These are phyloP conservation scores for Ogataea allantospora DNA, from an alignment of 805 yeast species.

Conservation along the genomic window DNA sequence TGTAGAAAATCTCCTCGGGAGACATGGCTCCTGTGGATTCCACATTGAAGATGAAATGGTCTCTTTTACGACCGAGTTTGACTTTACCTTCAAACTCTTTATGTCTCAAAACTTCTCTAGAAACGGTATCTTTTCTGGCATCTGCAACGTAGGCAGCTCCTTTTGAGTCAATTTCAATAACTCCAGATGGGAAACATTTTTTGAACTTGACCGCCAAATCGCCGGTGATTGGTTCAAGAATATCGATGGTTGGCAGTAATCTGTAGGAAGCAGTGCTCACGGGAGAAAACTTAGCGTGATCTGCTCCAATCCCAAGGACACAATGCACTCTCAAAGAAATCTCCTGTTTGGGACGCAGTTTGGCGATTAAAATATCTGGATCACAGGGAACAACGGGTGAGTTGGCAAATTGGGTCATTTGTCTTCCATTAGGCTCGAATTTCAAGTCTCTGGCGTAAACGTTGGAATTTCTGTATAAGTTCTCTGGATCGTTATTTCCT, in stretches of 20 bases:
- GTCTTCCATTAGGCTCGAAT: conserved; percentile 91
- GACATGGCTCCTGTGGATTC: conserved; percentile 97
- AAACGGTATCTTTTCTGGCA: conserved; percentile 93
- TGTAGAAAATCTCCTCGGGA: conserved; percentile 93
- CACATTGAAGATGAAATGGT: conserved; percentile 90
- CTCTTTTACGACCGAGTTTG: conserved; percentile 85
- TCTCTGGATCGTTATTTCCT: conserved; percentile 76
- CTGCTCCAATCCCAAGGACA: conserved; percentile 85
- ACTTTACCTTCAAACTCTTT: conserved; percentile 87
- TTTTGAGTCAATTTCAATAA: conserved; percentile 65
- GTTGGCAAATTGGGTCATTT: conserved; percentile 64
- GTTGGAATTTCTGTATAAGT: conserved; percentile 76
- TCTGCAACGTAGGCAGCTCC: conserved; percentile 81
- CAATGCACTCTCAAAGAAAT: conserved; percentile 88
- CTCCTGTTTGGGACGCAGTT: conserved; percentile 96
- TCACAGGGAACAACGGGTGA: conserved; percentile 74
- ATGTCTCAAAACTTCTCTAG: conserved; percentile 94
- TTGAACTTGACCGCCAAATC: conserved; percentile 75
- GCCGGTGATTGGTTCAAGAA: conserved; percentile 71
- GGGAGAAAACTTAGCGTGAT: conserved; percentile 97
- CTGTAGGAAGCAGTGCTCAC: conserved; percentile 96
- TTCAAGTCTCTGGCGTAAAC: conserved; percentile 88
- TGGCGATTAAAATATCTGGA: conserved; percentile 87
- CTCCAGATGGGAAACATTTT: conserved; percentile 92
- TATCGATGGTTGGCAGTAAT: conserved; percentile 82